phyloP scores from a whole-genome alignment of 768 basidiomycete species.

The Tylopilus plumbeoviolaceoides region DNA sequence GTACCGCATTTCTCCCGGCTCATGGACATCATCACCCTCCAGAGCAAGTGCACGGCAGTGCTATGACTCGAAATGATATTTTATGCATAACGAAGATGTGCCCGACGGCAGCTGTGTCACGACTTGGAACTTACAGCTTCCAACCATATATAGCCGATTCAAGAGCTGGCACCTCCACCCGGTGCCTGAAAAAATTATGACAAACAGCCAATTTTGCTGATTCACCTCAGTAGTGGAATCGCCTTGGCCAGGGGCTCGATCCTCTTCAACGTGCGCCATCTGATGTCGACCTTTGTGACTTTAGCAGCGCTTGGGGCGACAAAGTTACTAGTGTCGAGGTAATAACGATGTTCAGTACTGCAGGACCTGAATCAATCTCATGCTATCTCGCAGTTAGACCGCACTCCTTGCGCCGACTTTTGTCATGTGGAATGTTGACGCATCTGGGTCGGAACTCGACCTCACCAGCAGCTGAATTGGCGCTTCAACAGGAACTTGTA shows the following conservation, averaged over 20 bases:
- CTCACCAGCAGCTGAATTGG: slow-evolving; percentile 1
- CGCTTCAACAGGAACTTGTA: background rate
- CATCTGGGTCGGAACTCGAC: slow-evolving; percentile 6
- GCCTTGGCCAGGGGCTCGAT: slow-evolving; percentile 1
- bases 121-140: too few relatives aligned
- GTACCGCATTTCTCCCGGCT: too few relatives aligned
- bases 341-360: background rate
- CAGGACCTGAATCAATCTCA: background rate
- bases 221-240: slow-evolving; percentile 9
- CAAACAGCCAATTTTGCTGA: slow-evolving; percentile 5
- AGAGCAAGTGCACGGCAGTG: too few relatives aligned
- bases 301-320: slow-evolving; percentile 8
- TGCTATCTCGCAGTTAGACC: slow-evolving; percentile 7
- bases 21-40: too few relatives aligned
- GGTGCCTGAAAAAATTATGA: too few relatives aligned
- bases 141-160: too few relatives aligned
- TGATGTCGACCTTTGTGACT: background rate
- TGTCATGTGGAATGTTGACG: background rate
- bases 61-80: too few relatives aligned
- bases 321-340: slow-evolving; percentile 15
- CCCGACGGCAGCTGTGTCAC: too few relatives aligned
- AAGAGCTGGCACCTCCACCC: too few relatives aligned
- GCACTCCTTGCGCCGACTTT: slow-evolving; percentile 7
- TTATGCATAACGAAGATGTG: too few relatives aligned
- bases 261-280: background rate